Evolutionary conservation across 2,329 filamentous ascomycete genomes (phyloP), one percentile per base, ranked within the genome.

Genomic region (Scolecobasidium constrictum): DNA sequence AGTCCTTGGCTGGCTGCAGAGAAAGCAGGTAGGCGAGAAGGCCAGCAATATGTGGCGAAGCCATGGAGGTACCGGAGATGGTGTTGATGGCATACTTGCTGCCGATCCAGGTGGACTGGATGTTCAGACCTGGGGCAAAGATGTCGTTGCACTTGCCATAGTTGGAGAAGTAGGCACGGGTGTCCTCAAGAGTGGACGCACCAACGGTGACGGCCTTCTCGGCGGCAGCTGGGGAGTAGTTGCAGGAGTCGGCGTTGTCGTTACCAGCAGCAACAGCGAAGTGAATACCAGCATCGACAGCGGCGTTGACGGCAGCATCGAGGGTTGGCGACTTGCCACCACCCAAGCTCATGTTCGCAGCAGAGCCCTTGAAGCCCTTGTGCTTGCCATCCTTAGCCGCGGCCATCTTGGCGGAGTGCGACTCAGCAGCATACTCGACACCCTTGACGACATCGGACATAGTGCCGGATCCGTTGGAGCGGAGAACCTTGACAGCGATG

Each of bases 91-190:
- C 90, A 58, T 90, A 81, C 67, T 92, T 84, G 78, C 83, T 90
- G 62, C 93, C 92, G 57, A 94, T 94, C 92, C 92, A 98, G 64
- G 92, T 96, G 52, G 92, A 98, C 56, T 86, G 78, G 57, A 98
- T 94, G 81, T 87, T 94, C 58, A 95, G 76, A 60, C 92, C 92
- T 48, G 92, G 92, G 50, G 88, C 92, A 59, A 98, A 98, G 75
- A 98, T 94, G 68, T 98, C 92, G 64, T 90, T 94, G 78, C 92
- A 98, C 76, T 90, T 92, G 66, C 92, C 92, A 67, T 81, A 96
- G 84, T 98, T 98, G 78, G 93, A 98, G 81, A 98, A 98, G 78
- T 96, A 98, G 52, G 92, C 92, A 68, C 92, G 90, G 74, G 86
- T 86, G 62, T 98, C 92, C 58, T 83, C 78, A 47, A 98, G 78